phyloP scores from a whole-genome alignment of 495 filamentous ascomycete species.

The Sordaria brevicollis region DNA sequence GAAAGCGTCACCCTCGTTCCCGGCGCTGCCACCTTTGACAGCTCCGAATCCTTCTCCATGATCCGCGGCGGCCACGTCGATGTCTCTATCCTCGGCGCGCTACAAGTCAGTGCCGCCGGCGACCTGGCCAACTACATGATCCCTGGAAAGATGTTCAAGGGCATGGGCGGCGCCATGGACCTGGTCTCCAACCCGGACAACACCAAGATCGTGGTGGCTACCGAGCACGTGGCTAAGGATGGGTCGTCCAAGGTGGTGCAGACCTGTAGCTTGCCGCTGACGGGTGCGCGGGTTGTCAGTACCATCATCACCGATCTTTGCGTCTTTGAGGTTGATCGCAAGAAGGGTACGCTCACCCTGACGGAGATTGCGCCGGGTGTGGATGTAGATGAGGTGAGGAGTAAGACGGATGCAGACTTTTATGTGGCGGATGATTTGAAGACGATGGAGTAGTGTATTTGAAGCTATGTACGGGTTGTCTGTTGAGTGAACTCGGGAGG shows the following conservation, averaged over 20 bases:
- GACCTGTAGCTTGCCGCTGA: slow-evolving; percentile 45
- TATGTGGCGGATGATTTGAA: slow-evolving; percentile 36
- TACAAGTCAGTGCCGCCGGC: slow-evolving; percentile 48
- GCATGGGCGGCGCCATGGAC: slow-evolving; percentile 56
- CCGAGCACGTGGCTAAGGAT: slow-evolving; percentile 52
- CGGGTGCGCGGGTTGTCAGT: slow-evolving; percentile 40
- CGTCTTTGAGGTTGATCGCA: slow-evolving; percentile 49
- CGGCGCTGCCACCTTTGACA: slow-evolving; percentile 47
- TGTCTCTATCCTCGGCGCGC: slow-evolving; percentile 49
- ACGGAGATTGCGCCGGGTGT: slow-evolving; percentile 47
- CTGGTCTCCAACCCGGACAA: slow-evolving; percentile 48
- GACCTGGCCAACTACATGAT: slow-evolving; percentile 58
- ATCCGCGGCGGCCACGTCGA: slow-evolving; percentile 52
- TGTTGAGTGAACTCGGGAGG: no score
- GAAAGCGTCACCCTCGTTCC: slow-evolving; percentile 49
- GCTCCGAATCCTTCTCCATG: slow-evolving; percentile 51
- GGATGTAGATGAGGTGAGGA: slow-evolving; percentile 41
- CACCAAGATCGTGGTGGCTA: slow-evolving; percentile 53
- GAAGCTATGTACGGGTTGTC: neutral
- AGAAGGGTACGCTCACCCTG: slow-evolving; percentile 37
- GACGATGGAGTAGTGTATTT: slow-evolving; percentile 29
- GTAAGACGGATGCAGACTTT: slow-evolving; percentile 46
- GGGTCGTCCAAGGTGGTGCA: slow-evolving; percentile 50
- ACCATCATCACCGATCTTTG: slow-evolving; percentile 50
- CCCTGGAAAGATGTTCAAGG: slow-evolving; percentile 52